Percentiles rank a stretch among this genome's conserved stretches.
Conservation (phyloP, 345 rosid genomes). For the Moricandia moricandioides region DNA sequence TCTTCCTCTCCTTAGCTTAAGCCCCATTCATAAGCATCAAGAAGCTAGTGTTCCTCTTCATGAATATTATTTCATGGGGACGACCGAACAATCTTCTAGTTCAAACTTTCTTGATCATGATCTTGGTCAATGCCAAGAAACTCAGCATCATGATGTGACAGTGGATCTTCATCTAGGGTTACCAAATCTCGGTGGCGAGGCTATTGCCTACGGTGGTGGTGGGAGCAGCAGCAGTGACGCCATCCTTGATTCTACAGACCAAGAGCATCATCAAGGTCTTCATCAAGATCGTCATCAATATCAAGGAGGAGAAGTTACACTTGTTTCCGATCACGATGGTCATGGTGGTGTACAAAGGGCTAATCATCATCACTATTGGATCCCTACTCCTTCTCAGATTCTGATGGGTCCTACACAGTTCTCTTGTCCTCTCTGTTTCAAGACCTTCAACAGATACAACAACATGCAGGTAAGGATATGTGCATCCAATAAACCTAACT, state of each 20-base stretch:
- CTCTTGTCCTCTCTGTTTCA: conserved; percentile 97
- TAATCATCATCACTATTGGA: conserved; percentile 89
- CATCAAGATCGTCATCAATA: conserved; percentile 34
- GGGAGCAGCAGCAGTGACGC: conserved; percentile 29
- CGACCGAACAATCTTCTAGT: conserved; percentile 27
- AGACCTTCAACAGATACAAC: conserved; percentile 98
- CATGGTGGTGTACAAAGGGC: conserved; percentile 48
- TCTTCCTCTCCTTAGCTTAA: conserved; percentile 81
- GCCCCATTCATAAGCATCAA: conserved; percentile 56
- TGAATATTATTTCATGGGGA: conserved; percentile 42
- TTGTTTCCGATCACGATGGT: conserved; percentile 34
- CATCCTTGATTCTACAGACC: conserved; percentile 24
- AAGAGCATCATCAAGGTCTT: conserved; percentile 29
- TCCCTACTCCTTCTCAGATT: conserved; percentile 98
- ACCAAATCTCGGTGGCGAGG: conserved; percentile 41
- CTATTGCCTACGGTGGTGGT: conserved; percentile 31
- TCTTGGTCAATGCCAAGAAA: conserved; percentile 40
- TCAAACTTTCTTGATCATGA: conserved; percentile 29
- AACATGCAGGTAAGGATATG: conserved; percentile 83
- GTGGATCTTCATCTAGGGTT: conserved; percentile 91
- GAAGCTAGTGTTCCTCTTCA: conserved; percentile 39
- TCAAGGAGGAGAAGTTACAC: conserved; percentile 48
- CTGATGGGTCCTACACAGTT: conserved; percentile 97
- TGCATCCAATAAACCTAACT: conserved; percentile 20
- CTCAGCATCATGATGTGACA: conserved; percentile 42